phyloP scores from a whole-genome alignment of 148 eudicot genomes.

The Limonium bicolor region DNA sequence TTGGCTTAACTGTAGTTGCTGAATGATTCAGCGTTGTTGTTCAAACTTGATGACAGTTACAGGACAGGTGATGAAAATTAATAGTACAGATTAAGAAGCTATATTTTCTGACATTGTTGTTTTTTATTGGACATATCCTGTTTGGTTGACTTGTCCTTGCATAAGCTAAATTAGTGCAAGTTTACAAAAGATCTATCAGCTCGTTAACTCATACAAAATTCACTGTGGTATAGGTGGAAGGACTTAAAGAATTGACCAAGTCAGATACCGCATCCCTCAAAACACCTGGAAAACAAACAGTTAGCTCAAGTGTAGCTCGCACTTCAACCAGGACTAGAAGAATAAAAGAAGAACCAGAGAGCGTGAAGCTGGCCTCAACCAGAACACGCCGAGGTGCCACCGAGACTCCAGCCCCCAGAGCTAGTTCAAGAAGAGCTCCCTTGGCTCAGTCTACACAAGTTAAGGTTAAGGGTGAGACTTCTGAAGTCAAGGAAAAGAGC shows the following conservation, averaged over 20 bases:
- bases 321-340: conserved; percentile 21
- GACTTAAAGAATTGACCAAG: conserved; percentile 43
- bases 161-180: no score
- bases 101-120: no score
- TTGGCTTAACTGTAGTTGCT: no score
- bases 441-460: conserved; percentile 8
- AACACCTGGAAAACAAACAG: conserved; percentile 34
- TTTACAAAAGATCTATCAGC: no score
- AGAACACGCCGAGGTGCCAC: conserved; percentile 17
- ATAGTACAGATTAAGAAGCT: no score
- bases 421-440: conserved; percentile 9
- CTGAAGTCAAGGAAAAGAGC: conserved; percentile 11
- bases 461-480: conserved; percentile 9
- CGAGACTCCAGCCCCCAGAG: conserved; percentile 4
- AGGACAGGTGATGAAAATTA: no score
- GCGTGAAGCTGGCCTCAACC: conserved; percentile 13
- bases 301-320: conserved; percentile 17
- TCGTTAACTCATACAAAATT: neutral
- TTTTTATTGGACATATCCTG: no score
- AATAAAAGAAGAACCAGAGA: conserved; percentile 9
- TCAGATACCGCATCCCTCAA: conserved; percentile 14
- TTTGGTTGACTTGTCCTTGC: no score
- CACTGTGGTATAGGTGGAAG: conserved; percentile 40
- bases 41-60: no score
- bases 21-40: no score